Conservation (phyloP, 1,284 basidiomycete species). For the Apiotrichum brassicae region DNA sequence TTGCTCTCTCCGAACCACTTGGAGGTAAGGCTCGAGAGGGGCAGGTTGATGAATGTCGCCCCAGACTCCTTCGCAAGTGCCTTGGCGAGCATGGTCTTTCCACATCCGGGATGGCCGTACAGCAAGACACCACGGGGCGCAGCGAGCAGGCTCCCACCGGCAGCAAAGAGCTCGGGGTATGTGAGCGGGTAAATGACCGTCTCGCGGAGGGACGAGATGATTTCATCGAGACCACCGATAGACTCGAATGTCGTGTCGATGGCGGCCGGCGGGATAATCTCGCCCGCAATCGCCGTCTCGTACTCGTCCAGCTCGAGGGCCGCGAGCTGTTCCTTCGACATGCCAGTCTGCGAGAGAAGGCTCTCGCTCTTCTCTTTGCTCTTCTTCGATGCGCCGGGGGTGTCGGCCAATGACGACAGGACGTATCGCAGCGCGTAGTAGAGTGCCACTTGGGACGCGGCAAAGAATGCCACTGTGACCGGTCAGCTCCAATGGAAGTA, state of each 20-base stretch:
- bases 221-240: slow-evolving; percentile 89
- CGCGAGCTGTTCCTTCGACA: slow-evolving; percentile 45
- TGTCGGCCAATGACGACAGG: slow-evolving; percentile 38
- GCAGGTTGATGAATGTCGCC: slow-evolving; percentile 92
- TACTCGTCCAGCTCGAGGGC: slow-evolving; percentile 52
- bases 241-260: slow-evolving; percentile 50
- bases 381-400: slow-evolving; percentile 33
- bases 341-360: slow-evolving; percentile 36
- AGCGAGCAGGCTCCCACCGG: slow-evolving; percentile 56
- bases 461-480: slow-evolving; percentile 55
- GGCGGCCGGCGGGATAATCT: slow-evolving; percentile 51
- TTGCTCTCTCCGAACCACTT: slow-evolving; percentile 99
- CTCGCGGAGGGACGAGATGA: slow-evolving; percentile 85
- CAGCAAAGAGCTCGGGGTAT: slow-evolving; percentile 81
- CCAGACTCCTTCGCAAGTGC: slow-evolving; percentile 93
- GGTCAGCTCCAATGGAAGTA: too few species aligned
- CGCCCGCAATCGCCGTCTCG: slow-evolving; percentile 52
- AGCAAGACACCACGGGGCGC: slow-evolving; percentile 65
- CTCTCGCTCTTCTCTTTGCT: slow-evolving; percentile 40
- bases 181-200: slow-evolving; percentile 94
- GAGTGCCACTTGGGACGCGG: slow-evolving; percentile 52
- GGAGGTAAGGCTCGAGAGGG: slow-evolving; percentile 58
- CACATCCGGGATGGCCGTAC: slow-evolving; percentile 86
- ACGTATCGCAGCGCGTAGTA: slow-evolving; percentile 46
- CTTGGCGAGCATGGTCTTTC: slow-evolving; percentile 92